Percentiles rank a stretch among this genome's conserved stretches.
Conservation (phyloP, 2,329 filamentous ascomycete genomes). For the Diaporthe humulicola region DNA sequence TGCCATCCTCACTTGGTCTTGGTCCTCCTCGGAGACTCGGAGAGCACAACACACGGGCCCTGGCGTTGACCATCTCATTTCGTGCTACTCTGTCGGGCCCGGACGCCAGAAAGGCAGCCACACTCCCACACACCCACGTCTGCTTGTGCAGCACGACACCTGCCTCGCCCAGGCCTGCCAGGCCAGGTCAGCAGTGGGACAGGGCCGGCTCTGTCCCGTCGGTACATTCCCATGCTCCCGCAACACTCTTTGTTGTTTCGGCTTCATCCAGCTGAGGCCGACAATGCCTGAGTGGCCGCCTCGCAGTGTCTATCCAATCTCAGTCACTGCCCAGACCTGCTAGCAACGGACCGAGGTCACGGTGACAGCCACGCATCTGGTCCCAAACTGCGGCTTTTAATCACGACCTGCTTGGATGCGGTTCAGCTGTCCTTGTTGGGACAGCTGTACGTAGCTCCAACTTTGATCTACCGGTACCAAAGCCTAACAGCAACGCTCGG, state of each 20-base stretch:
- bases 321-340: not conserved
- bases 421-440: slow-evolving; percentile 4
- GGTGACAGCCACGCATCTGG: not conserved
- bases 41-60: slow-evolving; percentile 33
- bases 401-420: not conserved
- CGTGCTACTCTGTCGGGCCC: slow-evolving; percentile 23
- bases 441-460: slow-evolving; percentile 7
- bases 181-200: not conserved
- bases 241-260: not conserved
- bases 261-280: not conserved
- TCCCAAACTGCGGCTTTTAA: slow-evolving; percentile 16
- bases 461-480: slow-evolving; percentile 28
- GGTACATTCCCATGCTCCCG: not conserved
- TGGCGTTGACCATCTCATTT: slow-evolving; percentile 29
- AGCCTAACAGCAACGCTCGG: slow-evolving; percentile 19
- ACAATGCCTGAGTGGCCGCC: not conserved
- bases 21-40: slow-evolving; percentile 22
- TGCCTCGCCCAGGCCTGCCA: not conserved
- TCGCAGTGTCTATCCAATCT: not conserved
- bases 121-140: not conserved
- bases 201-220: not conserved
- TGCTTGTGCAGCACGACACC: slow-evolving; percentile 8
- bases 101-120: slow-evolving; percentile 8
- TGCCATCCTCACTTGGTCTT: not conserved
- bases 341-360: slow-evolving; percentile 10